Evolutionary conservation across 2,329 filamentous ascomycete genomes (phyloP).

Genomic region (Pseudogymnoascus sp.): DNA sequence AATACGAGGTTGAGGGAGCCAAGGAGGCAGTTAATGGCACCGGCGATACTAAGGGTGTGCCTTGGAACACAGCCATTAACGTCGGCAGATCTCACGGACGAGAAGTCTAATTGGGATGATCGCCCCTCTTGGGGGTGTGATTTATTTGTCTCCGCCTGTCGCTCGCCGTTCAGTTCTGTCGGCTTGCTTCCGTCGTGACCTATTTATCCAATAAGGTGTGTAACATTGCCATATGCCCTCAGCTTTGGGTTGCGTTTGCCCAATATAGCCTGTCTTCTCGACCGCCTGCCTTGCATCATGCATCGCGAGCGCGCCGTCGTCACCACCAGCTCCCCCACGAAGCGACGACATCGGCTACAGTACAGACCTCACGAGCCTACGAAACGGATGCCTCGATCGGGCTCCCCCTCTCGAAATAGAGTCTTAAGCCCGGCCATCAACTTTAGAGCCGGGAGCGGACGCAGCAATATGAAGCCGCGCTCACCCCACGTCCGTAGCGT

Average conservation of each 20-base stretch:
- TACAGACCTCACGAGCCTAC: neutral
- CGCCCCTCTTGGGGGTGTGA: neutral
- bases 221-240: neutral
- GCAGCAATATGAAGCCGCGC: neutral
- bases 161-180: neutral
- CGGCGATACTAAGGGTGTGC: neutral
- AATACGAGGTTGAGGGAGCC: neutral
- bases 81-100: neutral
- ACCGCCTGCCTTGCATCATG: neutral
- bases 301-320: neutral
- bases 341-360: neutral
- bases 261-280: neutral
- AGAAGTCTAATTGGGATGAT: neutral
- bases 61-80: conserved; percentile 2
- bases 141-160: neutral
- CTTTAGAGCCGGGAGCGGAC: neutral
- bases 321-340: neutral
- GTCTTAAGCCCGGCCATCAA: neutral
- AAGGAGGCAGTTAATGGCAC: neutral
- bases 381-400: neutral
- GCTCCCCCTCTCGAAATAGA: neutral
- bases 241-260: neutral
- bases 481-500: neutral
- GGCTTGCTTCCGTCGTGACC: neutral
- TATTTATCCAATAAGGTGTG: neutral